Evolutionary conservation across 2,329 filamentous ascomycete genomes (phyloP), one percentile per base, ranked within the genome.

Genomic region (Aspergillus versicolor): DNA sequence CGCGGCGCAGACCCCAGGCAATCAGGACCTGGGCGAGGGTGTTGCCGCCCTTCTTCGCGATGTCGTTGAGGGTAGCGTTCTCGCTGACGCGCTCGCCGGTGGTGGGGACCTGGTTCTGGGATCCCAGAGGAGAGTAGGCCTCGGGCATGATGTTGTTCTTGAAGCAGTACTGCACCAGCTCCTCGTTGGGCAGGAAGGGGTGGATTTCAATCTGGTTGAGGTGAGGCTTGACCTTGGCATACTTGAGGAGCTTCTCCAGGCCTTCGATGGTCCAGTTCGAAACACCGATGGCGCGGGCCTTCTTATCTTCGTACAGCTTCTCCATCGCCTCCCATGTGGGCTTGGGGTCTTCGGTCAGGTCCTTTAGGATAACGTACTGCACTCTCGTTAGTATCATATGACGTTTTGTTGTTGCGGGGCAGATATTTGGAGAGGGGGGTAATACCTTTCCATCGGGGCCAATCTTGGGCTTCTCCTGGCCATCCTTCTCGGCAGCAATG

Each of bases 271-370:
- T 77, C 75, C 89, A 93, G 77, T 93, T 94, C 67, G 87, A 90
- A 13, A 94, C 86, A 51, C 90, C 90, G 64, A 94, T 91, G 55
- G 87, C 85, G 63, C 80, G 82, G 48, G 84, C 86, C 59, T 83
- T 83, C 61, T 88, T 88, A 1, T 83, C 82, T 12, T 73, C 70
- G 32, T 85, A 75, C 19, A 87, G 66, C 44, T 82, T 82, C 69
- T 86, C 81, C 79, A 92, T 85, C 30, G 83, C 84, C 67, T 89
- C 85, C 89, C 70, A 92, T 72, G 84, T 87, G 37, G 73, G 69
- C 62, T 77, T 73, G 47, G 82, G 86, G 78, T 89, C 87, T 68
- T 86, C 81, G 21, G 87, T 90, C 58, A 88, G 76, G 34, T 80
- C 80, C 71, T 87, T 80, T 70, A 86, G 84, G 77, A 86, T 85